phyloP scores from a whole-genome alignment of 768 basidiomycete genomes.

The Hypholoma sublateritium region DNA sequence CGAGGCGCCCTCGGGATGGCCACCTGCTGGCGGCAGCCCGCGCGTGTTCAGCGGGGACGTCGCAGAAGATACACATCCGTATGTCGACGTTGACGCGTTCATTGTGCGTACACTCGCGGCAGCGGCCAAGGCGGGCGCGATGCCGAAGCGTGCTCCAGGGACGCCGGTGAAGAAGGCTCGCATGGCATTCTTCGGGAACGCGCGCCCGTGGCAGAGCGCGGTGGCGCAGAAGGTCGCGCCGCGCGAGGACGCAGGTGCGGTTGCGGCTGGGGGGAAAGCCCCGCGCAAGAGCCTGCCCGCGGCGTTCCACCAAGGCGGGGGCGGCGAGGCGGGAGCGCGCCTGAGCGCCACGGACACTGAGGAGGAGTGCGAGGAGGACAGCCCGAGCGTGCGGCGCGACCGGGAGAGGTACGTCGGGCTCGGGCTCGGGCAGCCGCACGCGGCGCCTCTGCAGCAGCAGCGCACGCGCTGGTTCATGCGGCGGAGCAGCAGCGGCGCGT shows the following conservation, averaged over 20 bases:
- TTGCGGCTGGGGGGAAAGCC: slow-evolving; percentile 40
- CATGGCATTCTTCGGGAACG: slow-evolving; percentile 53
- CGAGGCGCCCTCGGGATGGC: slow-evolving; percentile 61
- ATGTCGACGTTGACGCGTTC: slow-evolving; percentile 60
- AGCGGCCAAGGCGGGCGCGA: slow-evolving; percentile 47
- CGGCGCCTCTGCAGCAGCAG: slow-evolving; percentile 33
- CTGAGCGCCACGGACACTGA: slow-evolving; percentile 53
- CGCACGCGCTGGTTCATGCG: slow-evolving; percentile 67
- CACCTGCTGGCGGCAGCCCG: slow-evolving; percentile 31
- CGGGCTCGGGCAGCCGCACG: slow-evolving; percentile 49
- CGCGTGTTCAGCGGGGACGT: slow-evolving; percentile 32
- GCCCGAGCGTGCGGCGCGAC: slow-evolving; percentile 56
- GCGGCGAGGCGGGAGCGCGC: slow-evolving; percentile 32
- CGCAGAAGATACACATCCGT: slow-evolving; percentile 34
- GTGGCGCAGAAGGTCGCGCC: slow-evolving; percentile 66
- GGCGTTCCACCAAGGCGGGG: slow-evolving; percentile 51
- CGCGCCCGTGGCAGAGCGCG: slow-evolving; percentile 81
- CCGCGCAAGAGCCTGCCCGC: slow-evolving; percentile 78
- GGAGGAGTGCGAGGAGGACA: slow-evolving; percentile 58
- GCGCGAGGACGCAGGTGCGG: slow-evolving; percentile 41
- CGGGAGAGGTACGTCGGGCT: slow-evolving; percentile 54
- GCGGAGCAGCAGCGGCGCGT: slow-evolving; percentile 79
- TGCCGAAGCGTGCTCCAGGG: slow-evolving; percentile 67
- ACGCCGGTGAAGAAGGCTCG: slow-evolving; percentile 81
- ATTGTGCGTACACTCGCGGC: slow-evolving; percentile 68